Base-by-base conservation (phyloP, 2,329 filamentous ascomycete species). In the Penicillium sp. region DNA sequence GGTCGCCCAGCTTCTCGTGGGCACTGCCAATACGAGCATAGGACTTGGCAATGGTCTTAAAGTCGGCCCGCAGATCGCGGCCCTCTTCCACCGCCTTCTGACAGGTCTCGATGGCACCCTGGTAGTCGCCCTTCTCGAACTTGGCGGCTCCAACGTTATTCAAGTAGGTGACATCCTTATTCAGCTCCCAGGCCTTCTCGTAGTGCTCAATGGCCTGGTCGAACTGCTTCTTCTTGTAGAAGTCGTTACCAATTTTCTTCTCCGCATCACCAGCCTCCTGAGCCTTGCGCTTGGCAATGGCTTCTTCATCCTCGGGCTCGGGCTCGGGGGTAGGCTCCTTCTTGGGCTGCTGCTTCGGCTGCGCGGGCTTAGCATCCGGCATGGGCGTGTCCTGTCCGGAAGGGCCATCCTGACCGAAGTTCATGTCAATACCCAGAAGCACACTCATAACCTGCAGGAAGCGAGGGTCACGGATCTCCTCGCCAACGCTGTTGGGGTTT, bases 41-140 rank as follows among this genome's bases (percentile, higher is more conserved):
- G n/a, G 91, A 87, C 82, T 96, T 97, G 66, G 94, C 90, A 57
- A 98, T 91, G 64, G 90, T 79, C 81, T 98, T 98, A 78, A 97
- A 98, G 74, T 98, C 93, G 54, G 93, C 90, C 46, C 89, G 86
- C 59, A 94, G 83, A 60, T 86, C 80, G 49, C 93, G 88, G 46
- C 93, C 93, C 69, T 97, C 86, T 58, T 94, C 86, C 44, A 95
- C 80, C 9, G 94, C 93, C 73, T 89, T 82, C 61, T 87, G 83
- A 74, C 93, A 98, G 13, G 84, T 75, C 61, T 94, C 87, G 55
- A 98, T 89, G 57, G 86, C 84, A 47, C 84, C 86, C 62, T 94
- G 80, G 69, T 87, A 95, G 67, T 97, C 93, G 47, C 89, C 90
- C 77, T 97, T 96, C 71, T 98, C 93, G 61, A 90, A 97, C 63